These are phyloP conservation scores for Boletus rex-veris DNA, from an alignment of 768 basidiomycete species.

Conservation along the genomic window DNA sequence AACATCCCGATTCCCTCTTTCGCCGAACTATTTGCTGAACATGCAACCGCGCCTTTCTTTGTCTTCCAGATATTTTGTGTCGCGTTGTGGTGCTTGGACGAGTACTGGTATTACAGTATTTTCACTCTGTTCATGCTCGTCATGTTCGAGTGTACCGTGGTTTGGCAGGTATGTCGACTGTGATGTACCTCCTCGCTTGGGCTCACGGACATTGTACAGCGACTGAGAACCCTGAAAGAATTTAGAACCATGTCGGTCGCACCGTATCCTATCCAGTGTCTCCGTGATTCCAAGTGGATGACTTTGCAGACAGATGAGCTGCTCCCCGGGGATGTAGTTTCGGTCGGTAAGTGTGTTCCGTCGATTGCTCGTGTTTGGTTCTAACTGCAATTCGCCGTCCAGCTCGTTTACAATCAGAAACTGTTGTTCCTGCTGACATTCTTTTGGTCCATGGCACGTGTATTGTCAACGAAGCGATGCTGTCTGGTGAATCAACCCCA, in stretches of 20 bases:
- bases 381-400: background rate
- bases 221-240: constrained; percentile 89
- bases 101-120: constrained; percentile 98
- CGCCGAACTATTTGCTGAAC: constrained; percentile 86
- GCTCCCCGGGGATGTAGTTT: constrained; percentile 88
- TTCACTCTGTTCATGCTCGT: constrained; percentile 99
- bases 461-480: constrained; percentile 99
- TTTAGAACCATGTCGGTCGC: constrained; percentile 96
- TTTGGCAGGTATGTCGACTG: constrained; percentile 77
- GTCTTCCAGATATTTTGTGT: constrained; percentile 99
- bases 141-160: constrained; percentile 97
- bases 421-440: constrained; percentile 89
- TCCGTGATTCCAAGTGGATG: constrained; percentile 77
- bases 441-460: constrained; percentile 88
- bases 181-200: background rate
- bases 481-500: constrained; percentile 97
- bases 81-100: constrained; percentile 94
- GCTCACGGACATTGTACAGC: constrained; percentile 42
- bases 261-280: constrained; percentile 83
- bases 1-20: constrained; percentile 97
- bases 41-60: constrained; percentile 98
- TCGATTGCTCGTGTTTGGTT: background rate
- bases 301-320: constrained; percentile 82
- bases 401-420: constrained; percentile 75
- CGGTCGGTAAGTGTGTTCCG: constrained; percentile 55